phyloP scores from a whole-genome alignment of 805 yeast genomes.

The Cephaloascus fragrans region DNA sequence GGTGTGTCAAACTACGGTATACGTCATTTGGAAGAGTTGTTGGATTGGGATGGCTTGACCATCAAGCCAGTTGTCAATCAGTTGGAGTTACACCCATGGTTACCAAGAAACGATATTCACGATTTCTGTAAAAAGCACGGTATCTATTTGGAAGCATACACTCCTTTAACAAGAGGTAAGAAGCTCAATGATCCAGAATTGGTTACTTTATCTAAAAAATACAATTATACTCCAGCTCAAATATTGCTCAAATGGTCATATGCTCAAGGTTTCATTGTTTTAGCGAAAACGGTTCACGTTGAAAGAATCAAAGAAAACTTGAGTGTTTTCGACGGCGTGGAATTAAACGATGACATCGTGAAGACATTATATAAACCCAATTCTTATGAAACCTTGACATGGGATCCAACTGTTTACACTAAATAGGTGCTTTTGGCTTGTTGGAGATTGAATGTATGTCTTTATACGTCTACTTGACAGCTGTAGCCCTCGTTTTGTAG shows the following conservation, averaged over 20 bases:
- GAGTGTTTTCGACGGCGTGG: slow-evolving; percentile 34
- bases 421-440: no score
- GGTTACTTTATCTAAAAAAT: slow-evolving; percentile 35
- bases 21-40: slow-evolving; percentile 49
- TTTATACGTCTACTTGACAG: no score
- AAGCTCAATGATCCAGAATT: slow-evolving; percentile 48
- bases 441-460: no score
- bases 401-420: slow-evolving; percentile 26
- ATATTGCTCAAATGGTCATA: slow-evolving; percentile 65
- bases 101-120: slow-evolving; percentile 55
- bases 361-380: slow-evolving; percentile 24
- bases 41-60: slow-evolving; percentile 43
- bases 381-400: slow-evolving; percentile 21
- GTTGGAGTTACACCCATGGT: slow-evolving; percentile 80
- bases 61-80: slow-evolving; percentile 69
- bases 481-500: no score
- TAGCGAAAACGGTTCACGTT: slow-evolving; percentile 54
- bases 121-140: slow-evolving; percentile 46
- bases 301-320: slow-evolving; percentile 45
- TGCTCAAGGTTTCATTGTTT: slow-evolving; percentile 60
- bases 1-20: slow-evolving; percentile 75
- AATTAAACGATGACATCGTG: slow-evolving; percentile 26
- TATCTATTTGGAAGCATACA: slow-evolving; percentile 63
- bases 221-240: slow-evolving; percentile 46
- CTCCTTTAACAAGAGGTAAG: slow-evolving; percentile 65